phyloP scores from a whole-genome alignment of 1,284 basidiomycete species.

The Moniliophthora roreri region DNA sequence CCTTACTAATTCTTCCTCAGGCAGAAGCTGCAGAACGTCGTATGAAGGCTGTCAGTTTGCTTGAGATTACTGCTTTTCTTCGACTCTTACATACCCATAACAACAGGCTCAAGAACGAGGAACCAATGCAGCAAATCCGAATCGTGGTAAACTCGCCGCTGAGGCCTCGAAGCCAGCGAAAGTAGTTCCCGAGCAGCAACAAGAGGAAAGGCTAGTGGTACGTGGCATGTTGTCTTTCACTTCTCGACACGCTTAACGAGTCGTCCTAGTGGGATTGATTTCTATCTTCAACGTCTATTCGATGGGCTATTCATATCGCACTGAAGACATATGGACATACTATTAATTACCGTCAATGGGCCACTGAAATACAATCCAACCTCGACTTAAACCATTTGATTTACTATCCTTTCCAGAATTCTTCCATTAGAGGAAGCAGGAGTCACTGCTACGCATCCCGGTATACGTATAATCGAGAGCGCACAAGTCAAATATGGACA shows the following conservation, averaged over 20 bases:
- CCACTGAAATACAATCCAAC: too few relatives aligned
- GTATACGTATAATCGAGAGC: too few relatives aligned
- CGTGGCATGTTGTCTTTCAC: background rate
- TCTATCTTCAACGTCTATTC: background rate
- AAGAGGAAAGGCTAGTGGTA: constrained; percentile 66
- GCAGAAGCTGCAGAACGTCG: constrained; percentile 69
- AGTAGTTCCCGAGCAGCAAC: constrained; percentile 43
- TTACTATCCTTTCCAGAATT: too few relatives aligned
- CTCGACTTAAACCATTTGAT: too few relatives aligned
- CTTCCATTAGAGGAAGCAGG: too few relatives aligned
- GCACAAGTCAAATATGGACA: background rate
- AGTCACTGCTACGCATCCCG: too few relatives aligned
- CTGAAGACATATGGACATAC: background rate
- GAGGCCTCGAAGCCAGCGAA: constrained; percentile 52
- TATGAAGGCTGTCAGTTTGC: constrained; percentile 53
- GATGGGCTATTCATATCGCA: background rate
- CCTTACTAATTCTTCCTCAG: background rate
- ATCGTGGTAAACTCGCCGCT: constrained; percentile 60
- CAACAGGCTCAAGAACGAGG: constrained; percentile 58
- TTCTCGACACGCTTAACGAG: background rate
- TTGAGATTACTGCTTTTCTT: constrained; percentile 14
- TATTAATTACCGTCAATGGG: background rate
- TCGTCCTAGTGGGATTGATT: background rate
- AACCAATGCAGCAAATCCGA: constrained; percentile 60
- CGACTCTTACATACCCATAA: constrained; percentile 20